These are phyloP conservation scores for Pseudoneurospora amorphoporcata DNA, from an alignment of 495 filamentous ascomycete species.

Conservation along the genomic window DNA sequence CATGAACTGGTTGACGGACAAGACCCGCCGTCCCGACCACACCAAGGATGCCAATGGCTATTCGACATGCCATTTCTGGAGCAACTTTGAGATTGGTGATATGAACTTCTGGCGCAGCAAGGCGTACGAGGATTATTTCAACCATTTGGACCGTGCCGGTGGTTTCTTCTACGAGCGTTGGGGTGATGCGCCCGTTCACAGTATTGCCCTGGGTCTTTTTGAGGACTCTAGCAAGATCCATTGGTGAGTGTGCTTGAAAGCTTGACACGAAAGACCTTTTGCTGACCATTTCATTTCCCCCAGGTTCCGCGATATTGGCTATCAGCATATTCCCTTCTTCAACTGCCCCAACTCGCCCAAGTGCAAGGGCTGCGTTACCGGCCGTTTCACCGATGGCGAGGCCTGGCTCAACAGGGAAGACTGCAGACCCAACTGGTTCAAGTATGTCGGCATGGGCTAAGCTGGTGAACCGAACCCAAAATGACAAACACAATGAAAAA, in stretches of 20 bases:
- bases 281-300: background rate
- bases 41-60: constrained; percentile 76
- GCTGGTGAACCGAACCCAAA: background rate
- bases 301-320: constrained; percentile 99
- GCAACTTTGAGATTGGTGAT: constrained; percentile 96
- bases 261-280: background rate
- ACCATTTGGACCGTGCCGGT: constrained; percentile 85
- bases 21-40: constrained; percentile 64
- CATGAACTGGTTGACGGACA: constrained; percentile 77
- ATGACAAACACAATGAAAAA: background rate
- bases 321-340: constrained; percentile 96
- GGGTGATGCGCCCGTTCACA: constrained; percentile 98
- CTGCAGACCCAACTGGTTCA: constrained; percentile 94
- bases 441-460: constrained; percentile 76
- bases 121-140: constrained; percentile 90
- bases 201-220: constrained; percentile 87
- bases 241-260: constrained; percentile 53
- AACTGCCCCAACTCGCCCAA: constrained; percentile 97
- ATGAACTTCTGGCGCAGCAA: constrained; percentile 90
- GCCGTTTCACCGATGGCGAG: constrained; percentile 80
- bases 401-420: constrained; percentile 78
- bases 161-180: constrained; percentile 99
- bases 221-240: constrained; percentile 86
- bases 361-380: constrained; percentile 79
- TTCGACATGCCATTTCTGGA: constrained; percentile 99